Conservation (phyloP, 352 stramenopile genomes). For the Globisporangium orthogonon region DNA sequence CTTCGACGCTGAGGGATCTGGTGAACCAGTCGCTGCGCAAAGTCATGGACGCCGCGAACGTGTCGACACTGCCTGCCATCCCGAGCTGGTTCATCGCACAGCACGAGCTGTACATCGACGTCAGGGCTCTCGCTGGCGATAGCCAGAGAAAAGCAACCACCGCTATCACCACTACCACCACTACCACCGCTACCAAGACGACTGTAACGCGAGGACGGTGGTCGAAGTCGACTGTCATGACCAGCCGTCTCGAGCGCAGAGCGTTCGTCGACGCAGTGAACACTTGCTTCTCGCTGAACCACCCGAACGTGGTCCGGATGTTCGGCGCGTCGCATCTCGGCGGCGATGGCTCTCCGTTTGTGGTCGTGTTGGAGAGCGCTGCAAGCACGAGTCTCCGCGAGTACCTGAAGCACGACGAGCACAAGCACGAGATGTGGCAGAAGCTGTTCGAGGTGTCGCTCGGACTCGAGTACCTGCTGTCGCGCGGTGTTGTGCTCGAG, state of each 20-base stretch:
- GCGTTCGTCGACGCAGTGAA: background rate
- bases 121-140: background rate
- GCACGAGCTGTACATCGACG: background rate
- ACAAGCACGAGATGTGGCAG: conserved; percentile 1
- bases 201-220: background rate
- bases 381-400: conserved; percentile 1
- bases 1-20: background rate
- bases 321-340: conserved; percentile 15
- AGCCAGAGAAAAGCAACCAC: background rate
- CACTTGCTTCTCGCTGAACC: conserved; percentile 24
- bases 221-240: background rate
- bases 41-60: background rate
- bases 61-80: background rate
- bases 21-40: background rate
- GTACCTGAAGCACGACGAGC: background rate
- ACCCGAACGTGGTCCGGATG: conserved; percentile 14
- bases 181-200: background rate
- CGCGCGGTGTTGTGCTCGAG: background rate
- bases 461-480: conserved; percentile 28
- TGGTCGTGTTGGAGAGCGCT: background rate
- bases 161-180: background rate
- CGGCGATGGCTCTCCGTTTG: background rate
- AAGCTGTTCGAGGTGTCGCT: conserved; percentile 9
- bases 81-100: background rate
- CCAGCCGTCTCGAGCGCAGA: background rate